Conservation (phyloP, 108 stramenopile genomes). For the Chaetoceros tenuissimus region DNA sequence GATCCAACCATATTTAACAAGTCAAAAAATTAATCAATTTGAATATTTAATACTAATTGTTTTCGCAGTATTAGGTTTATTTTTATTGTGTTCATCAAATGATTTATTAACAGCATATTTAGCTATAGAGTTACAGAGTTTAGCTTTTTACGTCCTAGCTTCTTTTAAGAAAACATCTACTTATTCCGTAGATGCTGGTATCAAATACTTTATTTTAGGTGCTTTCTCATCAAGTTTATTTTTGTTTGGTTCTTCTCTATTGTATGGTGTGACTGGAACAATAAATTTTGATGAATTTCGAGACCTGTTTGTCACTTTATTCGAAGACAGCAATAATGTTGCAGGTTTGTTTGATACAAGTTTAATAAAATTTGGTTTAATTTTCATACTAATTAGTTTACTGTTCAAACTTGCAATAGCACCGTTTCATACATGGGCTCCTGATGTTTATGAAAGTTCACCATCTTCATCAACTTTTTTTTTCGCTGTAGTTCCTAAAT, state of each 20-base stretch:
- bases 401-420: neutral
- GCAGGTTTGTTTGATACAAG: neutral
- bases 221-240: neutral
- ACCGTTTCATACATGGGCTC: neutral
- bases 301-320: neutral
- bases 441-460: neutral
- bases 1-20: constrained; percentile 3
- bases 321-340: neutral
- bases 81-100: constrained; percentile 13
- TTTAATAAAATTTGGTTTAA: neutral
- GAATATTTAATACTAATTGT: constrained; percentile 7
- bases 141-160: constrained; percentile 10
- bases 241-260: neutral
- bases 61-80: constrained; percentile 12
- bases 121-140: constrained; percentile 15
- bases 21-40: constrained; percentile 10
- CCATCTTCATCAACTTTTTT: neutral
- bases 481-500: neutral
- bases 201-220: neutral
- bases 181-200: neutral
- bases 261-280: neutral
- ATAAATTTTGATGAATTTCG: neutral
- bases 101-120: constrained; percentile 16
- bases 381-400: neutral
- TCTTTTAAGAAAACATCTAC: constrained; percentile 4